Conservation (phyloP, 2,329 filamentous ascomycete genomes). For the Cladosporium sp. region DNA sequence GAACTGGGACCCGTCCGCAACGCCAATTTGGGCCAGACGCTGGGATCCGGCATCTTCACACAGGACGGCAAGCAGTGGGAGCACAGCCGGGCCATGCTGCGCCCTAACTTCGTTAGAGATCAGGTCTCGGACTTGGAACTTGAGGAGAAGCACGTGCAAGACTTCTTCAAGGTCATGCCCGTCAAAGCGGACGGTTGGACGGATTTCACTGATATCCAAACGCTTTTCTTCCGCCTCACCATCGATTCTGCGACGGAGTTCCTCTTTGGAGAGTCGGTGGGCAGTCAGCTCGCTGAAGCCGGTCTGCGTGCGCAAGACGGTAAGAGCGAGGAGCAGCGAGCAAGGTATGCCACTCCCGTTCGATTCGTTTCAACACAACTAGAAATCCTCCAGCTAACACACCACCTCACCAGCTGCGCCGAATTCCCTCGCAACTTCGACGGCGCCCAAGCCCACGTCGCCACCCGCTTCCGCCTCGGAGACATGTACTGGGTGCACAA, state of each 20-base stretch:
- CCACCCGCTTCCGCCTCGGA: slow-evolving; percentile 35
- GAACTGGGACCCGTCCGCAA: slow-evolving; percentile 26
- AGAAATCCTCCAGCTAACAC: slow-evolving; percentile 16
- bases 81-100: slow-evolving; percentile 33
- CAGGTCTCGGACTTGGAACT: slow-evolving; percentile 35
- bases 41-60: slow-evolving; percentile 30
- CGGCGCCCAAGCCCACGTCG: slow-evolving; percentile 36
- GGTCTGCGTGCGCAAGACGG: slow-evolving; percentile 19
- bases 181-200: slow-evolving; percentile 28
- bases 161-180: slow-evolving; percentile 31
- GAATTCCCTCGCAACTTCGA: slow-evolving; percentile 43
- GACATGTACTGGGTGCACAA: slow-evolving; percentile 35
- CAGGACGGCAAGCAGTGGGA: slow-evolving; percentile 34
- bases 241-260: slow-evolving; percentile 49
- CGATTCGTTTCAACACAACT: neutral
- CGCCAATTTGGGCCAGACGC: slow-evolving; percentile 26
- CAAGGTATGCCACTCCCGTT: slow-evolving; percentile 7
- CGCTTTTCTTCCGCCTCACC: slow-evolving; percentile 46
- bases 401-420: slow-evolving; percentile 28
- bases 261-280: slow-evolving; percentile 42
- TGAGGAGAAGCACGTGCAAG: slow-evolving; percentile 33
- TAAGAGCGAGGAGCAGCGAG: slow-evolving; percentile 16
- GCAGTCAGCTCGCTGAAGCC: slow-evolving; percentile 34
- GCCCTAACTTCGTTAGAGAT: slow-evolving; percentile 37
- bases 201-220: slow-evolving; percentile 27